A percentile compares a stretch with the other conserved stretches of the same genome.
These are phyloP conservation scores for Rhynchosporium secalis DNA, from an alignment of 2,329 filamentous ascomycete species.

Conservation along the genomic window DNA sequence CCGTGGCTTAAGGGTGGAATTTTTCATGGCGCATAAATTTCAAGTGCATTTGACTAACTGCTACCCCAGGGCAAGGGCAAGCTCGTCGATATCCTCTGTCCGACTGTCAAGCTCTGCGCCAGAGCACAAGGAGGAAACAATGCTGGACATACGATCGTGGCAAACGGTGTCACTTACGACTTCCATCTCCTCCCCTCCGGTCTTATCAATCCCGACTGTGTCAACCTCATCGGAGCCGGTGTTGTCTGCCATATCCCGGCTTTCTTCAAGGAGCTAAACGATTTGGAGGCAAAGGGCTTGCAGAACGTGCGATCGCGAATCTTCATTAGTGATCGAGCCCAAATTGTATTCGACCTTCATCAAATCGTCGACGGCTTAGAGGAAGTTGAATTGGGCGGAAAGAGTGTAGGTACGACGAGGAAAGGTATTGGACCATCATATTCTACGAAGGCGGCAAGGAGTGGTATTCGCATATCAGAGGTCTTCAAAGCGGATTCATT, in stretches of 20 bases:
- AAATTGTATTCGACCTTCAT: constrained; percentile 62
- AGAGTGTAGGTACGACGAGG: constrained; percentile 47
- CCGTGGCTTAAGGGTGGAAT: neutral
- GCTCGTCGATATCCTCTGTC: constrained; percentile 54
- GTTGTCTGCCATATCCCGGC: constrained; percentile 65
- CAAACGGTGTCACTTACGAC: constrained; percentile 45
- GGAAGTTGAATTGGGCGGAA: constrained; percentile 50
- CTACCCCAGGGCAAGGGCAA: constrained; percentile 52
- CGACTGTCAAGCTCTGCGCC: constrained; percentile 16
- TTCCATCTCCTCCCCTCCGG: constrained; percentile 65
- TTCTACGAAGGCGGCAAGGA: constrained; percentile 62
- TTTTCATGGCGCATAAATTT: neutral
- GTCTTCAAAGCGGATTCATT: constrained; percentile 67
- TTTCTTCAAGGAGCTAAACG: constrained; percentile 66
- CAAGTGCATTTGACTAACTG: neutral
- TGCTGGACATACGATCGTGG: constrained; percentile 49
- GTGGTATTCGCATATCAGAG: constrained; percentile 65
- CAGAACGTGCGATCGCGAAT: constrained; percentile 56
- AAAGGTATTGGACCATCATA: constrained; percentile 57
- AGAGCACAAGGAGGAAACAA: constrained; percentile 49
- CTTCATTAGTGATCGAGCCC: constrained; percentile 55
- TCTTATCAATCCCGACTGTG: constrained; percentile 67
- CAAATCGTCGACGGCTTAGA: constrained; percentile 68
- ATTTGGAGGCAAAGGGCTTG: constrained; percentile 60
- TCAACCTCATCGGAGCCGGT: constrained; percentile 73